Evolutionary conservation across 768 basidiomycete genomes (phyloP).

Genomic region (Cystofilobasidium ferigula): DNA sequence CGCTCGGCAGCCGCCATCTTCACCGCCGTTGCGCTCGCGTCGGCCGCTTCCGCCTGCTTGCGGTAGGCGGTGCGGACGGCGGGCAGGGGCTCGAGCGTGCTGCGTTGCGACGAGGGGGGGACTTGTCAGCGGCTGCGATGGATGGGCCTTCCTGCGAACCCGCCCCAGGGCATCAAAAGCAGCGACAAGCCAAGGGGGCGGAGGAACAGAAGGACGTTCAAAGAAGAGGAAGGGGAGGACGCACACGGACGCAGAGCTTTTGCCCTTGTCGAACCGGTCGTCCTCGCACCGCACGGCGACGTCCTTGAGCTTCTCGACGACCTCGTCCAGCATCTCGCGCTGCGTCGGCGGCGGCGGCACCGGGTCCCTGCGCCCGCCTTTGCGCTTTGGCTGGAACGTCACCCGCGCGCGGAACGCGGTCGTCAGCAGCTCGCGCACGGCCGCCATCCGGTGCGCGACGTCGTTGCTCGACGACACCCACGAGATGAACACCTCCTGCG

Average conservation of each 20-base stretch:
- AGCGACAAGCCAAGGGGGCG: background rate
- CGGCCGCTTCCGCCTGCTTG: background rate
- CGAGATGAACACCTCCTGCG: conserved; percentile 3
- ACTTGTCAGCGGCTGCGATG: too few species aligned
- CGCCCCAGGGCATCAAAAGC: too few species aligned
- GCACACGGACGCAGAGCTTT: background rate
- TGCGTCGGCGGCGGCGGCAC: background rate
- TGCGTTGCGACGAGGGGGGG: too few species aligned
- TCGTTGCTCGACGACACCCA: conserved; percentile 8
- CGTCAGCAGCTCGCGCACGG: background rate
- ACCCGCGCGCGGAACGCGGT: background rate
- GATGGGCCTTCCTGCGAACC: too few species aligned
- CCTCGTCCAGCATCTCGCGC: conserved; percentile 1
- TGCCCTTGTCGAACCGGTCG: background rate
- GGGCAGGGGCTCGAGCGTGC: background rate
- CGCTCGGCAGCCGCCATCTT: background rate
- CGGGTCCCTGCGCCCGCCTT: conserved; percentile 3
- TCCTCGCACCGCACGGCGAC: background rate
- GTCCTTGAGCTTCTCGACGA: background rate
- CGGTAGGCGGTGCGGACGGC: background rate
- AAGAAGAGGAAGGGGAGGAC: background rate
- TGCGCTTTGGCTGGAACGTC: background rate
- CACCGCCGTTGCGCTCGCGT: background rate
- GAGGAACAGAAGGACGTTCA: background rate
- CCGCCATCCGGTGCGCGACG: background rate